Percentiles rank a stretch among this genome's conserved stretches.
Evolutionary conservation across 345 rosid species (phyloP).

Genomic region (Alliaria petiolata): DNA sequence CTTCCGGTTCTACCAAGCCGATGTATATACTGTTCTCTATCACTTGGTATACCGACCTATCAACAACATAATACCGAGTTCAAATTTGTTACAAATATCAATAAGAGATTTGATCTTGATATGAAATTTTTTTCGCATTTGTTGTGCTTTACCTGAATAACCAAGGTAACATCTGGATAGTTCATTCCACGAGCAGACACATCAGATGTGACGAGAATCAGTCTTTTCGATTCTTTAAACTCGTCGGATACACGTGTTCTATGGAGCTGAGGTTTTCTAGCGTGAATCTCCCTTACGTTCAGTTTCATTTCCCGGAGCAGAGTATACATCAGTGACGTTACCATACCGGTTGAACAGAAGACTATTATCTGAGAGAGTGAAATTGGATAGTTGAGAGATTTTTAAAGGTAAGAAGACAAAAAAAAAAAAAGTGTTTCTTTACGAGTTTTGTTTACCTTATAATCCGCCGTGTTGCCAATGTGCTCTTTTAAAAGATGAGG

Average conservation of each 20-base stretch:
- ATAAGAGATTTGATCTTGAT: background rate
- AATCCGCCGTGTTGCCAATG: constrained; percentile 48
- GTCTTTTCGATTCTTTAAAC: constrained; percentile 70
- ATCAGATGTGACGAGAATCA: constrained; percentile 87
- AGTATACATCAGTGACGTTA: constrained; percentile 64
- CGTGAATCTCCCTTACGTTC: constrained; percentile 87
- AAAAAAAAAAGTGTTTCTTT: background rate
- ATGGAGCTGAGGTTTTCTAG: constrained; percentile 84
- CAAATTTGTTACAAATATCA: background rate
- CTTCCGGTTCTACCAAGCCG: constrained; percentile 92
- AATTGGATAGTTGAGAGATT: constrained; percentile 3
- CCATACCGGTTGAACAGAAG: constrained; percentile 92
- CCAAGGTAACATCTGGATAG: constrained; percentile 94
- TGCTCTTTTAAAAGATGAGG: constrained; percentile 72
- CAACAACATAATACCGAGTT: background rate
- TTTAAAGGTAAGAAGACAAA: background rate
- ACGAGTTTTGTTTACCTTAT: too few relatives aligned
- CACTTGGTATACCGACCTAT: constrained; percentile 81
- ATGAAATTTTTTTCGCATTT: background rate
- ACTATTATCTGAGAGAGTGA: constrained; percentile 62
- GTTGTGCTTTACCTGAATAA: constrained; percentile 63
- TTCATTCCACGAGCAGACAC: constrained; percentile 93
- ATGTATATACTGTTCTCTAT: constrained; percentile 82
- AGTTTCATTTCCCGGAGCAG: constrained; percentile 80
- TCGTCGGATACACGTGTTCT: constrained; percentile 76